A percentile compares a stretch with the other conserved stretches of the same genome.
phyloP scores from a whole-genome alignment of 2,329 filamentous ascomycete species.

The Cyphellophora europaea region DNA sequence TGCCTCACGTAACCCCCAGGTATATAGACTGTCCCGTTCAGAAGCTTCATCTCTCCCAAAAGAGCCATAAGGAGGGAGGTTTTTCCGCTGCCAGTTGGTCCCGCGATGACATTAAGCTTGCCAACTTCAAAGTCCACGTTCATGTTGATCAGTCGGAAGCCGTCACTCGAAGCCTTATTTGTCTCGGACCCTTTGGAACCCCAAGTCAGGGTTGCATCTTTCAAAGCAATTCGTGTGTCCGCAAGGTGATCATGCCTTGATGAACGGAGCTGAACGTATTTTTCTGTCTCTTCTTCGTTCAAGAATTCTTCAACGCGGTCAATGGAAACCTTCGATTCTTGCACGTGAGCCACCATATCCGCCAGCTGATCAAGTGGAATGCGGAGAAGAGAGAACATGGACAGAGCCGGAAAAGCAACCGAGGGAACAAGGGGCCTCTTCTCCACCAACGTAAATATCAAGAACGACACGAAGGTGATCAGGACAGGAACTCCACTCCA shows the following conservation, averaged over 20 bases:
- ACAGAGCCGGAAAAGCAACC: constrained; percentile 89
- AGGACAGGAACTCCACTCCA: constrained; percentile 95
- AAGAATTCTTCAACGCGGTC: constrained; percentile 94
- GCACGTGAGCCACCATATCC: constrained; percentile 97
- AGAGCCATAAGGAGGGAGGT: constrained; percentile 93
- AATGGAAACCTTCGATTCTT: constrained; percentile 93
- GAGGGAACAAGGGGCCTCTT: constrained; percentile 84
- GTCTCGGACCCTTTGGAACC: constrained; percentile 50
- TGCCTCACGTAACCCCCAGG: constrained; percentile 80
- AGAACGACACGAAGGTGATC: constrained; percentile 93
- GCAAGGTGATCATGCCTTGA: constrained; percentile 61
- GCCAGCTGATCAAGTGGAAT: constrained; percentile 92
- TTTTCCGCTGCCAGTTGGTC: constrained; percentile 90
- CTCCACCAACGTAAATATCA: constrained; percentile 85
- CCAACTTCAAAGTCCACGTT: constrained; percentile 75
- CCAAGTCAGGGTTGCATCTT: constrained; percentile 81
- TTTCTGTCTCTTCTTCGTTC: constrained; percentile 88
- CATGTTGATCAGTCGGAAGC: constrained; percentile 75
- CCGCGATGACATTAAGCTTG: constrained; percentile 84
- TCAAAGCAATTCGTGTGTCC: constrained; percentile 71
- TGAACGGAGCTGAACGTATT: constrained; percentile 73
- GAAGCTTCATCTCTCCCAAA: constrained; percentile 86
- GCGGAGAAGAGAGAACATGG: constrained; percentile 86
- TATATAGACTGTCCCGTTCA: constrained; percentile 72
- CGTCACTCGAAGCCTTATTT: constrained; percentile 50